Evolutionary conservation across 2,329 filamentous ascomycete genomes (phyloP), one percentile per base, ranked within the genome.

Genomic region (Rosellinia necatrix): DNA sequence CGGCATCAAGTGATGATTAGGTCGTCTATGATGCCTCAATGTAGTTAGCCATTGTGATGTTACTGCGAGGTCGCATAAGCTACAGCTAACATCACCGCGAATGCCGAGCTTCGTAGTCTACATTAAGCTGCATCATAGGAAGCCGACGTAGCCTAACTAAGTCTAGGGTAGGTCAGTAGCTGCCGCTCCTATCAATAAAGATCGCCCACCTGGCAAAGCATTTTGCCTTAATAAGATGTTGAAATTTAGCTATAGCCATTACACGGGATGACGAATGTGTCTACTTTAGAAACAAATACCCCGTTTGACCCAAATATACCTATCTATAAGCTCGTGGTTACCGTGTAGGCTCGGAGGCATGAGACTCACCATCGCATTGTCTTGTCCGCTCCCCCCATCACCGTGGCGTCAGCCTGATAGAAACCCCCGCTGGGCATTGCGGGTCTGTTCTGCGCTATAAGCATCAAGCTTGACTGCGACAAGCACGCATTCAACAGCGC

Each of bases 381-480:
- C 22, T 35, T 30, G 34, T 32, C 9, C 30, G 15, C 42, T 50
- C 17, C 22, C 17, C 21, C 17, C 24, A n/a, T 40, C 9, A 17
- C 19, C 13, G 15, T 19, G 6, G 21, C 32, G 56, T 67, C 60
- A 65, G 38, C 65, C 63, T 44, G 50, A 60, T 53, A 96, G 71
- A 69, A 96, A 96, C 0, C 73, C 75, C 59, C 89, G 81, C 47
- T 77, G 72, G 46, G 74, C 74, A 74, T 96, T 96, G 60, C 90
- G 81, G 9, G 80, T 80, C 59, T 79, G 77, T 72, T 93, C 85
- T 6, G 79, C 81, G 49, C 81, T 87, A 64, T 86, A 82, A 0
- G 87, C 88, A 63, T 96, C 89, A 22, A 96, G 69, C 71, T 90
- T 91, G 29, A 92, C 89, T 1, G 86, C 89, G 13, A 89, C 79